Conservation (phyloP, 1,284 basidiomycete species). For the Hemileia vastatrix region DNA sequence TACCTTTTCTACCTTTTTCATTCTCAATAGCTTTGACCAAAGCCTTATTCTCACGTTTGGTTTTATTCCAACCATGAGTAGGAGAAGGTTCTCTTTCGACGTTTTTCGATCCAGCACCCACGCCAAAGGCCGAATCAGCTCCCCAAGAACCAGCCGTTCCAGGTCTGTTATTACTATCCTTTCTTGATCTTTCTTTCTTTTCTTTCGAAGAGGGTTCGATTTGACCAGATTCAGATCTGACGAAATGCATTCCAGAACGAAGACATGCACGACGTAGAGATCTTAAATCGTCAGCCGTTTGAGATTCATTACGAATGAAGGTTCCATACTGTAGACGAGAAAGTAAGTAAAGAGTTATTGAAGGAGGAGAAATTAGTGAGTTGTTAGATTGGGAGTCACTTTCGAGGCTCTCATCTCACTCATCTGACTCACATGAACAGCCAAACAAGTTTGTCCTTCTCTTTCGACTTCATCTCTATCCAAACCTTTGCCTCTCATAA, state of each 20-base stretch:
- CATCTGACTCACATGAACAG: background rate
- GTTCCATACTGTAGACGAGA: constrained; percentile 26
- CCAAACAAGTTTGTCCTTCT: constrained; percentile 6
- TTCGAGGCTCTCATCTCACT: background rate
- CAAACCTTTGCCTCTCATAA: constrained; percentile 20
- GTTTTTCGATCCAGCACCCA: background rate
- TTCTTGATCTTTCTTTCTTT: constrained; percentile 1
- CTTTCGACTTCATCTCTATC: no score
- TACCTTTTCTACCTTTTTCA: constrained; percentile 18
- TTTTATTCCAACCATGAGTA: background rate
- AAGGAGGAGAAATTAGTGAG: constrained; percentile 21
- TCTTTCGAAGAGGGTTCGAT: background rate
- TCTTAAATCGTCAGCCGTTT: constrained; percentile 32
- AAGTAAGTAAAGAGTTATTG: no score
- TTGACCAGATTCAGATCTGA: constrained; percentile 13
- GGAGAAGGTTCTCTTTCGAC: background rate
- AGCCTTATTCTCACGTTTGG: background rate
- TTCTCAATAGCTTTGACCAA: background rate
- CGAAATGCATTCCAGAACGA: constrained; percentile 14
- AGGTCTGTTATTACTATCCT: background rate
- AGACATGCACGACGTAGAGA: constrained; percentile 29
- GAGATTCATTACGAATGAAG: constrained; percentile 33
- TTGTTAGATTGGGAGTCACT: background rate
- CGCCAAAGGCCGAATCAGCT: background rate
- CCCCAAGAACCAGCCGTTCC: background rate